These are phyloP conservation scores for Marasmius tenuissimus DNA, from an alignment of 1,284 basidiomycete genomes.

Conservation along the genomic window DNA sequence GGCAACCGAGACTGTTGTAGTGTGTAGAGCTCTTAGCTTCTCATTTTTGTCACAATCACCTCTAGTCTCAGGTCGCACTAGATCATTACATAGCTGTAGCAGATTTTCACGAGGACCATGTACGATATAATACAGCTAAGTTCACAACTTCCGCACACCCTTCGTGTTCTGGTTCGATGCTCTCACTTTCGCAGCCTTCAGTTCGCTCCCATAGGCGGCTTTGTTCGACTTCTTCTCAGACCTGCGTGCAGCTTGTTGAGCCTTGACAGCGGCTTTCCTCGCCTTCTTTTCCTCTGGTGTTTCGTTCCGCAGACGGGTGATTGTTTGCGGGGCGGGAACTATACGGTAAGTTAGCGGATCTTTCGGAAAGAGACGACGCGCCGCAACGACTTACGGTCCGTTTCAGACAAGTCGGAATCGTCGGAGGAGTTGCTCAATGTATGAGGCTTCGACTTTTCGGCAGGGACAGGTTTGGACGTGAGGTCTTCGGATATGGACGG, in stretches of 20 bases:
- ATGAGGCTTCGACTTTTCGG: constrained; percentile 15
- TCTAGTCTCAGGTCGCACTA: too few relatives aligned
- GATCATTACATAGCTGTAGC: neutral
- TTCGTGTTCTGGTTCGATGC: constrained; percentile 47
- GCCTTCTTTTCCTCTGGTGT: constrained; percentile 84
- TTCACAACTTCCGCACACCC: constrained; percentile 39
- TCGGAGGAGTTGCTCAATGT: constrained; percentile 32
- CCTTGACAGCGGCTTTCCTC: constrained; percentile 88
- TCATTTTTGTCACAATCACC: too few relatives aligned
- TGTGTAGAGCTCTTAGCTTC: too few relatives aligned
- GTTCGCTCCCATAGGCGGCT: constrained; percentile 74
- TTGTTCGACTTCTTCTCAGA: constrained; percentile 81
- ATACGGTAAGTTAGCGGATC: neutral
- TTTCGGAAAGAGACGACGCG: neutral
- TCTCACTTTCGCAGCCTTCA: constrained; percentile 54
- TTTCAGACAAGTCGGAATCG: constrained; percentile 34
- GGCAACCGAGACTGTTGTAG: too few relatives aligned
- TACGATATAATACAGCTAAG: too few relatives aligned
- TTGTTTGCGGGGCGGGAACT: constrained; percentile 42
- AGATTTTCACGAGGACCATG: too few relatives aligned
- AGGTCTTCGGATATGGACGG: constrained; percentile 47
- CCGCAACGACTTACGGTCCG: constrained; percentile 1
- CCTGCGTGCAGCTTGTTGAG: constrained; percentile 73
- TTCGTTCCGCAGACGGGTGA: constrained; percentile 79
- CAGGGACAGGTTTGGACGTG: constrained; percentile 12